Evolutionary conservation across 768 basidiomycete genomes (phyloP), one percentile per base, ranked within the genome.

Genomic region (Tephrocybe sp.): DNA sequence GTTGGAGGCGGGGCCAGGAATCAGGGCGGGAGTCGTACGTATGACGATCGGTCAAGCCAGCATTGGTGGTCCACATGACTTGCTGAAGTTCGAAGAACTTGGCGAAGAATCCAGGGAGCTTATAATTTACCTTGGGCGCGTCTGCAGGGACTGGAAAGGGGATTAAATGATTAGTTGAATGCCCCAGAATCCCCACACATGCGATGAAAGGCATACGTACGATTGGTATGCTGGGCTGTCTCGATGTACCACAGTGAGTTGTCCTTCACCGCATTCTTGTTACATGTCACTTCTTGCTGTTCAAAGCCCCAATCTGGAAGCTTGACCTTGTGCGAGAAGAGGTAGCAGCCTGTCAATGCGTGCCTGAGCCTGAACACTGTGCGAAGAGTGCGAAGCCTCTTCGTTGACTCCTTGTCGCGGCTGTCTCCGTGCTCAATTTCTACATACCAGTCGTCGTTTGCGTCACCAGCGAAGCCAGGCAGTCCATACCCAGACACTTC

Each of bases 211-310:
- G 32, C 39, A 6, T 17, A 58, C 39, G 79, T 90, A 62, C 64
- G 95, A 88, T 66, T 44, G 77, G 74, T 75, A 63, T 98, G 93
- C 22, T 61, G 74, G 42, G 89, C 80, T 1, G 93, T 97, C 74
- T 99, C 97, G 36, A 98, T 73, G 60, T 81, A 92, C 97, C 97
- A 98, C 53, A 98, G 64, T 26, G 93, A 94, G 67, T 98, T 98
- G 2, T 77, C 79, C 66, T 73, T 79, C 20, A 87, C 87, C 11
- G 97, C 95, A 60, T 98, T 96, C 78, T 94, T 98, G 71, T 99
- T 99, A 69, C 97, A 99, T 0, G 97, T 98, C 45, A 99, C 97
- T 63, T 99, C 97, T 66, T 99, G 97, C 68, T 99, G 97, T 64
- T 98, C 97, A 59, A 79, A 99, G 0, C 84, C 97, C 97, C 97